A percentile compares a stretch with the other conserved stretches of the same genome.
Evolutionary conservation across 305 asterid genomes (phyloP).

Genomic region (Solanum hybrid): DNA sequence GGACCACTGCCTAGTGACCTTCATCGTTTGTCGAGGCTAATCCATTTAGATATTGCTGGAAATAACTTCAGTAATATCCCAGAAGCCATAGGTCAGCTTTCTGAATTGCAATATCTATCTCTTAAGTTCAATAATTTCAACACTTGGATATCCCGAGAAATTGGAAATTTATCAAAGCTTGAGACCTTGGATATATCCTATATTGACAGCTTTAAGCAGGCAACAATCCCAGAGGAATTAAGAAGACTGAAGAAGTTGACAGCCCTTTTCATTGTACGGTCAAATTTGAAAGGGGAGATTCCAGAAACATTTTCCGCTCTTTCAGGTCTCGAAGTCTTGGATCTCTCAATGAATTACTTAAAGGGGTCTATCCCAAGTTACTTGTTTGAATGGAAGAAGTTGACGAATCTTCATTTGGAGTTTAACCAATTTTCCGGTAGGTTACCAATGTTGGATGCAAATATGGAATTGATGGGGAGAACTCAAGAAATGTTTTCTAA

Average conservation of each 20-base stretch:
- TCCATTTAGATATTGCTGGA: not conserved
- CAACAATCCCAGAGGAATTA: not conserved
- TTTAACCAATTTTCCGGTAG: not conserved
- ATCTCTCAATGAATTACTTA: not conserved
- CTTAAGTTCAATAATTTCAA: not conserved
- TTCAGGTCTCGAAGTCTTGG: not conserved
- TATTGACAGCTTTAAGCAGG: not conserved
- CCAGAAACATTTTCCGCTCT: not conserved
- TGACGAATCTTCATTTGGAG: not conserved
- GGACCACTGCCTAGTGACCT: constrained; percentile 4
- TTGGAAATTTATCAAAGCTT: not conserved
- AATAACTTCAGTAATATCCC: not conserved
- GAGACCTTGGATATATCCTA: not conserved
- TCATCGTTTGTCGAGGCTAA: not conserved
- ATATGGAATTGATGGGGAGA: not conserved
- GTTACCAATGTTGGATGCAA: not conserved
- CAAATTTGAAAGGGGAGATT: not conserved
- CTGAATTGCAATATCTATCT: not conserved
- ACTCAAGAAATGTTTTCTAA: not conserved
- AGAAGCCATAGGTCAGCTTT: not conserved
- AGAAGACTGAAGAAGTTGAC: not conserved
- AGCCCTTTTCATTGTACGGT: not conserved
- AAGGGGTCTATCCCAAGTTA: not conserved
- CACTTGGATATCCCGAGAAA: not conserved
- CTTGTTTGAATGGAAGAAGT: not conserved